Conservation (phyloP, 257 asterid genomes). For the Solanum acaule region DNA sequence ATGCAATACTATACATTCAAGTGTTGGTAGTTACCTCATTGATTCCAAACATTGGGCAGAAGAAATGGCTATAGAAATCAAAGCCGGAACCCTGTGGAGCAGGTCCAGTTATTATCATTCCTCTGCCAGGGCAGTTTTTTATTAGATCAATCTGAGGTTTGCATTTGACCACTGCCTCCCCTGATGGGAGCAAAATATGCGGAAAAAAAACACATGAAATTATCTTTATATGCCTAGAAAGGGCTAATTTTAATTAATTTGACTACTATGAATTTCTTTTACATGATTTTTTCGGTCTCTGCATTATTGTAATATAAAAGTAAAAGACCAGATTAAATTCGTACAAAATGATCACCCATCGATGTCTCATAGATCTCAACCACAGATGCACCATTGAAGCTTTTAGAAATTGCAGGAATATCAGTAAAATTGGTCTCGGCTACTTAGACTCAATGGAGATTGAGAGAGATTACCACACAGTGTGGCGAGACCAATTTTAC, state of each 20-base stretch:
- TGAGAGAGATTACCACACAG: too few relatives aligned
- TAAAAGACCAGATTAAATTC: conserved; percentile 3
- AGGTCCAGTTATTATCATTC: conserved; percentile 64
- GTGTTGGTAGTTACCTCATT: conserved; percentile 39
- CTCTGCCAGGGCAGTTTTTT: conserved; percentile 38
- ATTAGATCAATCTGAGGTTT: conserved; percentile 40
- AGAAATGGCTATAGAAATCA: conserved; percentile 68
- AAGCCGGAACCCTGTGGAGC: conserved; percentile 66
- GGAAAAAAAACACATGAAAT: background rate
- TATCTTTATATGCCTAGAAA: background rate
- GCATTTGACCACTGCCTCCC: conserved; percentile 42
- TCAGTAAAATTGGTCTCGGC: conserved; percentile 26
- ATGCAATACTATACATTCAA: background rate
- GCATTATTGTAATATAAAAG: background rate
- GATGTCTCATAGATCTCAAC: conserved; percentile 47
- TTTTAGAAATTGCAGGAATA: conserved; percentile 30
- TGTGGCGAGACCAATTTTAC: conserved; percentile 53
- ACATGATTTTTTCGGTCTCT: background rate
- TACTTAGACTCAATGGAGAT: conserved; percentile 16
- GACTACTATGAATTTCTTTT: background rate
- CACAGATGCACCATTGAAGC: conserved; percentile 51
- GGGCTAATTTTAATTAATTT: too few relatives aligned
- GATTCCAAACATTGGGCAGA: conserved; percentile 65
- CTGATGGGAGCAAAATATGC: conserved; percentile 74
- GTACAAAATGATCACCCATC: conserved; percentile 50